Conservation (phyloP, 441 rosid genomes). For the Erodium trifolium region DNA sequence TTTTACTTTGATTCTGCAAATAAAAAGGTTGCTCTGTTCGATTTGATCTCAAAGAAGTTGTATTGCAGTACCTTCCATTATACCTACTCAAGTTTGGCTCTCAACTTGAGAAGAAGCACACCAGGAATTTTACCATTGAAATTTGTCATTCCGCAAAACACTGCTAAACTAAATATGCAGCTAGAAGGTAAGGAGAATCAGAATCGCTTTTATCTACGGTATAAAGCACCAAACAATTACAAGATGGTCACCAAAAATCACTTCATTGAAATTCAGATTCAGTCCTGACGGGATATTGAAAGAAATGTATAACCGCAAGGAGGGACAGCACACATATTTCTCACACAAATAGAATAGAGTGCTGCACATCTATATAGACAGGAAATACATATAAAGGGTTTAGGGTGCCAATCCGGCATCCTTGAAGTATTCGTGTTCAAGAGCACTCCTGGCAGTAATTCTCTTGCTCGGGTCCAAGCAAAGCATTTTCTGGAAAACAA, state of each 20-base stretch:
- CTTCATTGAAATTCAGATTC: neutral
- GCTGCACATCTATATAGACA: neutral
- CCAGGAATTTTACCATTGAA: no score
- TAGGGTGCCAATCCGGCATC: constrained; percentile 29
- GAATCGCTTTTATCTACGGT: no score
- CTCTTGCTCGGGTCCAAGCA: constrained; percentile 81
- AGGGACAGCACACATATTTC: neutral
- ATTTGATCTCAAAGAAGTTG: no score
- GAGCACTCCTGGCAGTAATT: constrained; percentile 76
- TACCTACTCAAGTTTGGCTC: no score
- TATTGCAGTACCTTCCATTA: no score
- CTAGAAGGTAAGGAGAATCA: no score
- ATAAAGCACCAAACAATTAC: neutral
- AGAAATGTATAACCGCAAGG: neutral
- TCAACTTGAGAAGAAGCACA: no score
- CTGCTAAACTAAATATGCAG: no score
- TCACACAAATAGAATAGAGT: neutral
- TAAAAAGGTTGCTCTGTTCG: neutral
- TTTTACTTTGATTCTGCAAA: neutral
- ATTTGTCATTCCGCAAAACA: no score
- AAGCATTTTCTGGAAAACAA: constrained; percentile 71
- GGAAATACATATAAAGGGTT: neutral
- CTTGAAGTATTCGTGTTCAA: constrained; percentile 90
- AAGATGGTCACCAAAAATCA: neutral
- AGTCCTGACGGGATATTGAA: neutral